These are phyloP conservation scores for Musa schizocarpa DNA, from an alignment of 176 grass and related monocot species.

Conservation along the genomic window DNA sequence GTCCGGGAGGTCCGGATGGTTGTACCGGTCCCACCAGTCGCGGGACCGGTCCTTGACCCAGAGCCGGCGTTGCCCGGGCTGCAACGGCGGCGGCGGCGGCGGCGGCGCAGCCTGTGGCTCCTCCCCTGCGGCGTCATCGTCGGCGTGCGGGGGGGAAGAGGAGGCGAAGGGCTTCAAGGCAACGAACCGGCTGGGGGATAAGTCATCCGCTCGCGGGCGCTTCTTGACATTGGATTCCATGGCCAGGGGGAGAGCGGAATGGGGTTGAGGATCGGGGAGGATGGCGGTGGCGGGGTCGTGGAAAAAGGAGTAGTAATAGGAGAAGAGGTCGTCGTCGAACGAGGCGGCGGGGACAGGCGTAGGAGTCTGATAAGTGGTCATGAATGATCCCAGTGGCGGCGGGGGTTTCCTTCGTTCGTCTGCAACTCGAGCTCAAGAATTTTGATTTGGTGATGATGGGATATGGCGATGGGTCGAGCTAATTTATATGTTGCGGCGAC, in stretches of 20 bases:
- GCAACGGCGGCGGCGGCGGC: background rate
- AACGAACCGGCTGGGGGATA: background rate
- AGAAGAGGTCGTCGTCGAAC: conserved; percentile 12
- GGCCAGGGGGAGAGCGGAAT: background rate
- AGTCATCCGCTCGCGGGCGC: conserved; percentile 17
- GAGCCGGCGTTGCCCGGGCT: conserved; percentile 33
- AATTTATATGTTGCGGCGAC: conserved; percentile 11
- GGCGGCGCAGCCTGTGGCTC: background rate
- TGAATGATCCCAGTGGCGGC: conserved; percentile 20
- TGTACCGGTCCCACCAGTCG: conserved; percentile 64
- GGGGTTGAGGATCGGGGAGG: background rate
- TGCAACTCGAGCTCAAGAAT: no score
- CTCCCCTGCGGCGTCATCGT: conserved; percentile 17
- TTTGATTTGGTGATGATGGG: background rate
- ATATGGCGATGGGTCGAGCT: conserved; percentile 8
- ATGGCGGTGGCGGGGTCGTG: conserved; percentile 6
- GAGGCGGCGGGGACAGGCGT: background rate
- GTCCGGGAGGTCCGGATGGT: conserved; percentile 41
- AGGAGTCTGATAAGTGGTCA: conserved; percentile 30
- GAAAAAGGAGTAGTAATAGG: conserved; percentile 14
- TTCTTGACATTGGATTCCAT: conserved; percentile 15
- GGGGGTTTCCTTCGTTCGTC: background rate
- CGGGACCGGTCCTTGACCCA: conserved; percentile 48
- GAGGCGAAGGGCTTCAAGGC: no score
- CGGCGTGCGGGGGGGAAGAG: background rate